Base-by-base conservation (phyloP, 1,284 basidiomycete genomes). In the Lentinus polychrous region DNA sequence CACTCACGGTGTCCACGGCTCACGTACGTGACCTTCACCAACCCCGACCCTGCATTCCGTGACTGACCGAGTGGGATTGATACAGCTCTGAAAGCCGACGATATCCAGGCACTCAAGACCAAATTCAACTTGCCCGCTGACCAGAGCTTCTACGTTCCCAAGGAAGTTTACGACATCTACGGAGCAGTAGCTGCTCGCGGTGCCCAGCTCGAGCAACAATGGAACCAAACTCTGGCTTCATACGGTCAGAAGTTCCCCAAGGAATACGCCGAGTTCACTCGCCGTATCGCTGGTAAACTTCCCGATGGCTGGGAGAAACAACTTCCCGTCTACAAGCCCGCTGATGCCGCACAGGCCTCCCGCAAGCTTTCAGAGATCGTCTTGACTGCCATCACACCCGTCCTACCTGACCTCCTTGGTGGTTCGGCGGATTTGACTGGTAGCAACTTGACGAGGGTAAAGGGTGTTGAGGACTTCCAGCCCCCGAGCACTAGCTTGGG, bases 371-470 rank as follows among this genome's bases (percentile, higher is more conserved):
- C 93, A 34, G 94, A 96, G 71, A 88, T 90, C 55, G 87, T 87
- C 51, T 75, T 97, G 62, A 85, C 83, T 56, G 81, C 85, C 49
- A 73, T 96, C 56, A 79, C 80, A 43, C 79, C 83, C 52, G 73
- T 67, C 44, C 70, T 97, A 38, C 93, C 94, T 50, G 94, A 97
- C 50, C 74, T 93, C 46, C 55, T 93, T 33, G 91, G 91, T 67
- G 93, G 93, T 56, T 94, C 92, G 43, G 93, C 93, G 48, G 93
- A 96, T 71, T 72, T 96, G 69, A 95, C 93, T 27, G 87, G 91
- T 53, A 91, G 87, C 67, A 96, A 95, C 73, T 74, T 95, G 66
- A 94, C 91, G 56, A 84, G 90, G 64, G 85, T 83, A 56, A 88
- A 91, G 75, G 76, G 77, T 59, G 81, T 78, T 49, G 75, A 85